These are phyloP conservation scores for Emergomyces pasteurianus DNA, from an alignment of 2,329 filamentous ascomycete genomes.

Conservation along the genomic window DNA sequence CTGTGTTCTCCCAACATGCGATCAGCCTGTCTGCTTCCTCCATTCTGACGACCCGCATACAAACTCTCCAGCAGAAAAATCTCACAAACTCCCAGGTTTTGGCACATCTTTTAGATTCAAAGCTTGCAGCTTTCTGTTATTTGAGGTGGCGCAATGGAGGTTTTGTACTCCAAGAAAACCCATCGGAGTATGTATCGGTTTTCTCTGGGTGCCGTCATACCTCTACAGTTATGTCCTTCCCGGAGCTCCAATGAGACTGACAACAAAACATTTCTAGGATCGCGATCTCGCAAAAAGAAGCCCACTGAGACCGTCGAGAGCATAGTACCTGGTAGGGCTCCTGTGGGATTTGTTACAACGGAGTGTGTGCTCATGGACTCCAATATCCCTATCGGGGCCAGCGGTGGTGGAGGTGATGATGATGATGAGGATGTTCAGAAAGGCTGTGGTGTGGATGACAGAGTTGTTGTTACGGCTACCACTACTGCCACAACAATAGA, in stretches of 20 bases:
- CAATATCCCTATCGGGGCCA: background rate
- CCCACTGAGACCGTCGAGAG: conserved; percentile 4
- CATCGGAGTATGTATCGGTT: background rate
- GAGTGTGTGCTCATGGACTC: background rate
- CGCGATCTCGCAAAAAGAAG: conserved; percentile 10
- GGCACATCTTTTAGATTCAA: too few species aligned
- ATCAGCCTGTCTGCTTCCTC: background rate
- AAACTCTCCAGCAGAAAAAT: background rate
- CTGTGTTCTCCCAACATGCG: background rate
- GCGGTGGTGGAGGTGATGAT: background rate
- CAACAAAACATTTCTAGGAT: background rate
- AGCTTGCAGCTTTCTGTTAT: background rate
- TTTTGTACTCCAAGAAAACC: background rate
- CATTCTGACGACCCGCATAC: background rate
- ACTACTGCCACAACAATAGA: background rate
- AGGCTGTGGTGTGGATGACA: background rate
- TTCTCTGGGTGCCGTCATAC: background rate
- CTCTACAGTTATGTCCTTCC: background rate
- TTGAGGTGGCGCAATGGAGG: background rate
- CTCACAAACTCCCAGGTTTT: background rate
- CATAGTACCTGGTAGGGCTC: conserved; percentile 11
- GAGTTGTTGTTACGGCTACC: background rate
- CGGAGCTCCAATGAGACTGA: background rate
- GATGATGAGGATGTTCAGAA: background rate
- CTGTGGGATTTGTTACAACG: conserved; percentile 5